Evolutionary conservation across 2,329 filamentous ascomycete species (phyloP).

Genomic region (Bipolaris bicolor): DNA sequence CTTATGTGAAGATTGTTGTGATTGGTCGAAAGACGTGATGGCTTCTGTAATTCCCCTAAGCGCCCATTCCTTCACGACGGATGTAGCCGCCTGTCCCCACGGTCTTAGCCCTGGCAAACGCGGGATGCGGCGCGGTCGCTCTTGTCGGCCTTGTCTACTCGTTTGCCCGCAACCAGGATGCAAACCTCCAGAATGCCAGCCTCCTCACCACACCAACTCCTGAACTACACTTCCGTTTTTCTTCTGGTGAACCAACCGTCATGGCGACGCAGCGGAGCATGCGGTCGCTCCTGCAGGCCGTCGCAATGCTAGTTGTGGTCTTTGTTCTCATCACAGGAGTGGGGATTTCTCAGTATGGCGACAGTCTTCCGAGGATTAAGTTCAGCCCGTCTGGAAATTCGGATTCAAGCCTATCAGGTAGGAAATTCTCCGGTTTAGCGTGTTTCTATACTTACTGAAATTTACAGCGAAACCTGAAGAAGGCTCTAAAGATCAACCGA

Average conservation of each 20-base stretch:
- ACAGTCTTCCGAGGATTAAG: slow-evolving; percentile 7
- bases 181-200: neutral
- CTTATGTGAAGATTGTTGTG: too few relatives aligned
- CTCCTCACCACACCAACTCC: neutral
- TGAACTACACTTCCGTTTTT: neutral
- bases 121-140: neutral
- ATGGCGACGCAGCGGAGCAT: slow-evolving; percentile 20
- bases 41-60: neutral
- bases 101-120: too few relatives aligned
- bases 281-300: slow-evolving; percentile 19
- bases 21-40: neutral
- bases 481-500: neutral
- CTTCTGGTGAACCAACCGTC: neutral
- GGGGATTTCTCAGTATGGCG: slow-evolving; percentile 16
- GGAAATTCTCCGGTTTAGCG: neutral
- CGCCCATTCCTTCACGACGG: neutral
- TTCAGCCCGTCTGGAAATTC: slow-evolving; percentile 8
- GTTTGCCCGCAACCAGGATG: neutral
- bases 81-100: neutral
- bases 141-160: neutral
- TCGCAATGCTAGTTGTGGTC: slow-evolving; percentile 17
- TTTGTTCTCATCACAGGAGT: slow-evolving; percentile 20
- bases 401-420: slow-evolving; percentile 8
- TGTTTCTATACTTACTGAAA: neutral
- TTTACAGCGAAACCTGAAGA: neutral